phyloP scores from a whole-genome alignment of 805 yeast genomes.

The Kodamaea jinghongensis region DNA sequence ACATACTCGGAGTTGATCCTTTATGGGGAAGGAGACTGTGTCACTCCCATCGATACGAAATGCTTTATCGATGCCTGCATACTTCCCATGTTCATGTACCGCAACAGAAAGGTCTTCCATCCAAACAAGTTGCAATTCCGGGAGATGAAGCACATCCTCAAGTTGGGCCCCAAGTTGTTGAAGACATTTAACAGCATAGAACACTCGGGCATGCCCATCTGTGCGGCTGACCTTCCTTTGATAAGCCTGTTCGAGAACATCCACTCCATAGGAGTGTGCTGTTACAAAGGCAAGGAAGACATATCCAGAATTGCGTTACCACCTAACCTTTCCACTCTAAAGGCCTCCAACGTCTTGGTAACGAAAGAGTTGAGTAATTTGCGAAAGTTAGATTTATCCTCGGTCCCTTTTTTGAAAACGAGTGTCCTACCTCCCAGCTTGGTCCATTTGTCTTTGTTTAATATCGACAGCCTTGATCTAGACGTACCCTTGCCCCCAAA shows the following conservation, averaged over 20 bases:
- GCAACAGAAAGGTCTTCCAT: background rate
- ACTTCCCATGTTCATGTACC: slow-evolving; percentile 5
- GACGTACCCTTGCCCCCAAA: slow-evolving; percentile 3
- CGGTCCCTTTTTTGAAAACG: background rate
- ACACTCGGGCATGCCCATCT: slow-evolving; percentile 6
- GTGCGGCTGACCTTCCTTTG: background rate
- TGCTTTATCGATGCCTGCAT: slow-evolving; percentile 4
- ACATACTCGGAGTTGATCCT: slow-evolving; percentile 3
- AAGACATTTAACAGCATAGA: slow-evolving; percentile 1
- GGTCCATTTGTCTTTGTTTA: slow-evolving; percentile 1
- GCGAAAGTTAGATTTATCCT: background rate
- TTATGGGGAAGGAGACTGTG: slow-evolving; percentile 3
- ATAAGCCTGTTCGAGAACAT: background rate
- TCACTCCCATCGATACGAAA: background rate
- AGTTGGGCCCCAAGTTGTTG: slow-evolving; percentile 1
- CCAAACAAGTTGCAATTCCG: slow-evolving; percentile 7
- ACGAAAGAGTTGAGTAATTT: background rate
- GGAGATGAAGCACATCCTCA: slow-evolving; percentile 3
- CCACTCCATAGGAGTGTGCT: background rate
- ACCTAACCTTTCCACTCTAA: slow-evolving; percentile 1
- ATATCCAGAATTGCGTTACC: slow-evolving; percentile 4
- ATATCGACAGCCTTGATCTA: background rate
- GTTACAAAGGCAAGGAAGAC: background rate
- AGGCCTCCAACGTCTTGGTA: slow-evolving; percentile 1
- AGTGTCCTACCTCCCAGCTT: slow-evolving; percentile 2